A percentile compares a stretch with the other conserved stretches of the same genome.
Conservation (phyloP, 2,329 filamentous ascomycete genomes). For the Elsinoe necatrix region DNA sequence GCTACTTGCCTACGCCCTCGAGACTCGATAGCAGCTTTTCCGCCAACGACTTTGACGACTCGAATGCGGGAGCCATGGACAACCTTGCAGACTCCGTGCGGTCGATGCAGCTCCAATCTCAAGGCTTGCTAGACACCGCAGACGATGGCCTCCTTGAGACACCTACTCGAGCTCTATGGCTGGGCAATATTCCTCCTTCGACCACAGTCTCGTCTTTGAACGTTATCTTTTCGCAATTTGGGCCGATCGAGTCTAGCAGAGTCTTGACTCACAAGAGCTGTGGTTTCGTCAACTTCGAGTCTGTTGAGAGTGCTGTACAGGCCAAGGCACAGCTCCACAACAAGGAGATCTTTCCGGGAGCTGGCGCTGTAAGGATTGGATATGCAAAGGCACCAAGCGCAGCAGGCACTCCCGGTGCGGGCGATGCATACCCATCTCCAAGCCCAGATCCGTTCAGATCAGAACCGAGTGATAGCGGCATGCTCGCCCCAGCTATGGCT, state of each 20-base stretch:
- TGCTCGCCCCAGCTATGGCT: slow-evolving; percentile 32
- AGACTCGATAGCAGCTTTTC: slow-evolving; percentile 69
- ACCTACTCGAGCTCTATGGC: slow-evolving; percentile 89
- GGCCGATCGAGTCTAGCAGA: slow-evolving; percentile 79
- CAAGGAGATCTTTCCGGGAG: slow-evolving; percentile 96
- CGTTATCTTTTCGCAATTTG: slow-evolving; percentile 91
- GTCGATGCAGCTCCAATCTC: slow-evolving; percentile 65
- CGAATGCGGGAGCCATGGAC: slow-evolving; percentile 70
- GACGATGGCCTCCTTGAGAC: slow-evolving; percentile 79
- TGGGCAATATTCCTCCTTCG: slow-evolving; percentile 93
- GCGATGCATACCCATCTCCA: slow-evolving; percentile 79
- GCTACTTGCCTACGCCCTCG: slow-evolving; percentile 67
- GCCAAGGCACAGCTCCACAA: slow-evolving; percentile 84
- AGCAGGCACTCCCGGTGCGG: slow-evolving; percentile 78
- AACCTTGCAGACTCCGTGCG: slow-evolving; percentile 76
- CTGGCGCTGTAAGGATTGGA: slow-evolving; percentile 88
- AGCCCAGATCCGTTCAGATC: slow-evolving; percentile 72
- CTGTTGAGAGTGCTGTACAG: slow-evolving; percentile 78
- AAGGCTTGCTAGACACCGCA: slow-evolving; percentile 52
- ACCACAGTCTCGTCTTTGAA: slow-evolving; percentile 92
- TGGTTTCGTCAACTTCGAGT: slow-evolving; percentile 96
- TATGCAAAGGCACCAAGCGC: slow-evolving; percentile 93
- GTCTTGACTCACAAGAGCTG: slow-evolving; percentile 98
- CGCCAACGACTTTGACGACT: slow-evolving; percentile 63
- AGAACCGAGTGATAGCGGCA: slow-evolving; percentile 37